Base-by-base conservation (phyloP, 202 grass and related monocot species). In the Schoenoplectus tabernaemontani region DNA sequence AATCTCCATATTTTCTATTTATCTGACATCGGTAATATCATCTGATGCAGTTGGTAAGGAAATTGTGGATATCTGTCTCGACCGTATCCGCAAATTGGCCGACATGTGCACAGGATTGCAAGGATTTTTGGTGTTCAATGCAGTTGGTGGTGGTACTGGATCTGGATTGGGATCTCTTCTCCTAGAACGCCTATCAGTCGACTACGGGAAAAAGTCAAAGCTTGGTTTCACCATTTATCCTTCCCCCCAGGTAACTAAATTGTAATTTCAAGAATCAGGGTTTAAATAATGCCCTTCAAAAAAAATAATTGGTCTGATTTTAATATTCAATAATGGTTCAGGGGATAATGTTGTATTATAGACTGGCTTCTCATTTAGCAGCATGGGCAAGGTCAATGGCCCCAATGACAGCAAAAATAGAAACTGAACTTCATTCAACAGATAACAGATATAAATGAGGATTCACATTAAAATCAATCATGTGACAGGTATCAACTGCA, bases 171-270 rank as follows among this genome's bases (percentile, higher is more conserved):
- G 84, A 9, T 86, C 84, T 61, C 84, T 86, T 67, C 84, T 86
- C 20, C 84, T 86, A 42, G 84, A 86, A 80, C 84, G 84, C 12
- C 78, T 86, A 11, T 86, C 84, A 5, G 84, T 86, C 46, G 84
- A 86, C 78, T 86, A 86, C 12, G 84, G 84, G 54, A 86, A 81
- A 70, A 85, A 85, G 77, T 85, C 83, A 38, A 85, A 85, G 64
- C 83, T 85, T 8, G 83, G 83, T 38, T 86, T 86, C 77, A 86
- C 84, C 62, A 80, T 86, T 9, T 86, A 86, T 62, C 84, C 84
- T 15, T 86, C 84, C 5, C 84, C 84, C 17, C 84, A 86, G 77
- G 84, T 86, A 71, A 37, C 16, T 46, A 42, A 42, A 59, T 37
- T 12, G 56, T 59, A n/a, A 79, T 32, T 24, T 30, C 0, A 30